Evolutionary conservation across 768 basidiomycete genomes (phyloP), one percentile per base, ranked within the genome.

Genomic region (Hygrophoropsis aurantiaca): DNA sequence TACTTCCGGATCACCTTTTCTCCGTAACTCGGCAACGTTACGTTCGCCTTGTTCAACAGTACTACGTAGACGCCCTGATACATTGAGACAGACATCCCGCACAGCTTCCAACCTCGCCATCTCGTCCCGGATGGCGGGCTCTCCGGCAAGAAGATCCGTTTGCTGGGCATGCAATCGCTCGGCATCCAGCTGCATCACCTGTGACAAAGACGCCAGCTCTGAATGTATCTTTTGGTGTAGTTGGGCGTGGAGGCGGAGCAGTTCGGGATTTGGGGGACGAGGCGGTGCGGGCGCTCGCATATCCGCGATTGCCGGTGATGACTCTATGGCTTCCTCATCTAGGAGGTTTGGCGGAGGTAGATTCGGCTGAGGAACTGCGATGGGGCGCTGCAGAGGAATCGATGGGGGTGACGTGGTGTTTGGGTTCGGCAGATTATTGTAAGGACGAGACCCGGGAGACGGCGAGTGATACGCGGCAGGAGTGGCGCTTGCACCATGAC

Each of bases 31-130:
- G 23, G 78, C 65, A 21, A 97, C 74, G 59, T 89, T 85, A 45
- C 77, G 71, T 61, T 94, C 88, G 15, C 80, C 89, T 44, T 77
- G 77, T 7, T 71, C 65, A 5, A 97, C 82, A 7, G 82, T 79
- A 42, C 60, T 76, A 37, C 74, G 77, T 53, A 90, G 69, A 54
- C 90, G 80, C 21, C 74, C 75, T 36, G 85, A 80, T 33, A 94
- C 94, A 44, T 77, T 81, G 55, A 74, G 77, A 68, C 97, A 98
- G 21, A 99, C 94, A 58, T 89, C 89, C 46, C 85, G 75, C 20
- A 99, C 97, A 18, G 94, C 95, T 69, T 90, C 88, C 32, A 99
- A 74, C 13, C 97, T 79, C 3, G 84, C 89, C 90, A 93, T 95
- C 72, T 99, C 97, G 69, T 99, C 97, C 43, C 84, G 81, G 52